Evolutionary conservation across 140 eudicot genomes (phyloP).

Genomic region (Bidens hawaiensis): DNA sequence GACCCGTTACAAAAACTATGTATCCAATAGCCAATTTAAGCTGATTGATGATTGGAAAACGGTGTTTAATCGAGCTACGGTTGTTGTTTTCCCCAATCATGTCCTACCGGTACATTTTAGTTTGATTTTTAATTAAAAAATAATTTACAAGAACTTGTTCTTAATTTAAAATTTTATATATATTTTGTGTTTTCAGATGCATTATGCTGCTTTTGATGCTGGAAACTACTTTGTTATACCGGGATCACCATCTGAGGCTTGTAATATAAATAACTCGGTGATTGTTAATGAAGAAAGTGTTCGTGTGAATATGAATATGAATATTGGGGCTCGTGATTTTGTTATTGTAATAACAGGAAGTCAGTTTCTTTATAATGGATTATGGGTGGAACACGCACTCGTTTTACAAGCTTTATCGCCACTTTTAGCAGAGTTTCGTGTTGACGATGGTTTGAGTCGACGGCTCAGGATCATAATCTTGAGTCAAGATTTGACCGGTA

Average conservation of each 20-base stretch:
- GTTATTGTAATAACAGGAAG: background rate
- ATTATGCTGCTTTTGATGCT: slow-evolving; percentile 73
- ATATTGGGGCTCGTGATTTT: background rate
- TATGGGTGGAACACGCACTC: slow-evolving; percentile 67
- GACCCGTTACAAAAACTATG: slow-evolving; percentile 43
- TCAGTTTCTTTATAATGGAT: background rate
- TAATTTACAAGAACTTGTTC: background rate
- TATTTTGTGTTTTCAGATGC: slow-evolving; percentile 40
- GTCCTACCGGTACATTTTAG: slow-evolving; percentile 64
- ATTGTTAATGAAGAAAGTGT: slow-evolving; percentile 28
- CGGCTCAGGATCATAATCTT: slow-evolving; percentile 56
- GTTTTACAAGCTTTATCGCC: slow-evolving; percentile 73
- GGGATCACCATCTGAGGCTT: slow-evolving; percentile 72
- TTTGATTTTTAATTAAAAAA: background rate
- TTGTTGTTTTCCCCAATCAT: slow-evolving; percentile 82
- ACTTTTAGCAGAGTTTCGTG: slow-evolving; percentile 43
- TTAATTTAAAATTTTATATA: background rate
- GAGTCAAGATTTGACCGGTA: slow-evolving; percentile 45
- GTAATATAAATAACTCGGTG: slow-evolving; percentile 41
- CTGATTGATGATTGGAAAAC: slow-evolving; percentile 61
- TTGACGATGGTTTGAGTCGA: slow-evolving; percentile 28
- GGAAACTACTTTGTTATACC: slow-evolving; percentile 95
- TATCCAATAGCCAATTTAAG: slow-evolving; percentile 40
- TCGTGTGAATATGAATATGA: background rate
- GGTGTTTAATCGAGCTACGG: slow-evolving; percentile 62